Evolutionary conservation across 495 filamentous ascomycete species (phyloP), one percentile per base, ranked within the genome.

Genomic region (Cercophora newfieldiana): DNA sequence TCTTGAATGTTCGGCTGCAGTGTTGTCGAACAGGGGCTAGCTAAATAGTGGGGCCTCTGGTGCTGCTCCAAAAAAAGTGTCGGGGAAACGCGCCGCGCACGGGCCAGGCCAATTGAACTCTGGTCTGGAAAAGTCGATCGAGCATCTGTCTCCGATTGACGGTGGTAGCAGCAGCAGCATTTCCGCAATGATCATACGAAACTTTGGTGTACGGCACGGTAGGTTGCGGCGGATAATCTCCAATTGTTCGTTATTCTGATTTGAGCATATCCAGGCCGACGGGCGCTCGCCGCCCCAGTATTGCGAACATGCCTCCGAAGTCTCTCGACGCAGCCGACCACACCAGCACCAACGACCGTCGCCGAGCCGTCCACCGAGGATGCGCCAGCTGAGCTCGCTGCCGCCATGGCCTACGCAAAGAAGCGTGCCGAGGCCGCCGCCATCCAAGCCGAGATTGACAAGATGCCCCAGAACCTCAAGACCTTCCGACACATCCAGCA

Each of bases 171-270:
- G 33, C 59, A 54, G 48, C 67, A 54, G 53, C 61, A 25, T 61
- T 64, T 31, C 64, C 64, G 58, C 69, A 55, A 86, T 86, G 83
- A 85, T 86, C 67, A 70, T 86, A 73, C 79, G 83, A 77, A 83
- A 82, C 61, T 65, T 81, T 28, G 80, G 75, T 61, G 72, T 78
- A 59, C 80, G 82, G 77, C 81, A 82, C 66, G 81, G 83, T 80
- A 75, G 70, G 74, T 16, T 47, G 12, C 22, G 2, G n/a, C n/a
- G 1, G n/a, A 44, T 14, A 33, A 0, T 56, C 14, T 21, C 1
- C n/a, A 33, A 24, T 48, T 29, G 57, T 24, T 33, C 0, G 28
- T 25, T 18, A 1, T 33, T 18, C 7, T 54, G 22, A 63, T 2
- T 16, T 7, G 44, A 22, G 37, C 16, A 48, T 26, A 61, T 50